Evolutionary conservation across 108 stramenopile genomes (phyloP).

Genomic region (Fistulifera pelliculosa): DNA sequence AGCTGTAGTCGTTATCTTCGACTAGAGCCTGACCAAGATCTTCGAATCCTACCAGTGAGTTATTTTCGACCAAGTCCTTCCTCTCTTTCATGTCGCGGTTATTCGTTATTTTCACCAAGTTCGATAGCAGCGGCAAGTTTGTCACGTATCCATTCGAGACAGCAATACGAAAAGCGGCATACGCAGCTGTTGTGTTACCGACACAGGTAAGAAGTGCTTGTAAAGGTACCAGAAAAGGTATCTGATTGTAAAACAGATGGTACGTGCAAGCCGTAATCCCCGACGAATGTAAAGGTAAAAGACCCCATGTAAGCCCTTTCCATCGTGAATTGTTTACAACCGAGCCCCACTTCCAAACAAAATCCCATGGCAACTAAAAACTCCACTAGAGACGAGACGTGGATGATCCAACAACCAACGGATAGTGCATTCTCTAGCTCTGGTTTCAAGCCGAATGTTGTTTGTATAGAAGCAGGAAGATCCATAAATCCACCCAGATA

Average conservation of each 20-base stretch:
- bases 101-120: background rate
- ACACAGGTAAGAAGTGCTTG: constrained; percentile 76
- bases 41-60: constrained; percentile 63
- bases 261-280: constrained; percentile 91
- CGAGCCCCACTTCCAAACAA: constrained; percentile 72
- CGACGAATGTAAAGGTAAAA: constrained; percentile 81
- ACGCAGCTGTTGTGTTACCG: constrained; percentile 73
- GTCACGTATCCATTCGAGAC: constrained; percentile 57
- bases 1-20: constrained; percentile 54
- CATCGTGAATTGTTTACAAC: constrained; percentile 58
- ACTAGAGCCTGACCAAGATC: constrained; percentile 47
- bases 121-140: background rate
- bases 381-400: constrained; percentile 79
- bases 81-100: background rate
- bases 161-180: constrained; percentile 66
- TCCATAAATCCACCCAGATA: constrained; percentile 74
- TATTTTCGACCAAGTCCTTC: background rate
- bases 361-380: constrained; percentile 89
- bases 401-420: constrained; percentile 81
- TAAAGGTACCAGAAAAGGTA: constrained; percentile 75
- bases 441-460: constrained; percentile 25
- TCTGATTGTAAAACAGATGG: constrained; percentile 86
- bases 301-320: constrained; percentile 90
- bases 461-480: constrained; percentile 27
- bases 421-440: constrained; percentile 57